Base-by-base conservation (phyloP, 1,139 yeast genomes). In the Wickerhamiella pararugosa region DNA sequence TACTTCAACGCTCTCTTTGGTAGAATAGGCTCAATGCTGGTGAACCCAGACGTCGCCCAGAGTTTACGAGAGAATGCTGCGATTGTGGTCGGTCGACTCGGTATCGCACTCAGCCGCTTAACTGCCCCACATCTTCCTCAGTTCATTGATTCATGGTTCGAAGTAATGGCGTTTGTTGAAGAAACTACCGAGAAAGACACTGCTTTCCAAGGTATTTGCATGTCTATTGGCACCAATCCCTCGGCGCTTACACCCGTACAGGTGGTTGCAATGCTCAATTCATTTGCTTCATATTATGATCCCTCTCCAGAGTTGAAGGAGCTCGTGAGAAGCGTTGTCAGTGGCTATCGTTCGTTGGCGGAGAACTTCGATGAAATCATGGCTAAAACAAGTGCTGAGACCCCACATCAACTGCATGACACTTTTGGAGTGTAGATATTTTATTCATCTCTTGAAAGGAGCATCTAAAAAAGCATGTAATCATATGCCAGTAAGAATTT, bases 1-100 rank as follows among this genome's bases (percentile, higher is more conserved):
- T 81, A 73, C 56, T 60, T 80, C 40, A 65, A 66, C 37, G 54
- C 54, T 34, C 61, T 83, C 47, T 67, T 81, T 42, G 70, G 70
- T 35, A 62, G 79, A 25, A 62, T 87, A 43, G 71, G 83, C 21
- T 81, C 82, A 9, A 67, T 84, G 25, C 63, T 87, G 42, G 66
- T 71, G 46, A 65, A 76, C 43, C 43, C 36, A 6, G 50, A 54
- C 30, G 57, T 71, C 28, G 76, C 75, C 40, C 41, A 49, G 15
- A 56, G 62, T n/a, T 82, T 90, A 4, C 59, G 79, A 51, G 97
- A 87, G 55, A 90, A 90, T 59, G 77, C 87, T 1, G 93, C 94
- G n/a, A 81, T 86, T 44, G 80, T 97, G 35, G 65, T 90, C 45
- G 97, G 97, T n/a, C 71, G 97, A 51, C 65, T 87, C 56, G 95